phyloP scores from a whole-genome alignment of 371 early-diverging fungal genomes.

The Batrachochytrium dendrobatidis region DNA sequence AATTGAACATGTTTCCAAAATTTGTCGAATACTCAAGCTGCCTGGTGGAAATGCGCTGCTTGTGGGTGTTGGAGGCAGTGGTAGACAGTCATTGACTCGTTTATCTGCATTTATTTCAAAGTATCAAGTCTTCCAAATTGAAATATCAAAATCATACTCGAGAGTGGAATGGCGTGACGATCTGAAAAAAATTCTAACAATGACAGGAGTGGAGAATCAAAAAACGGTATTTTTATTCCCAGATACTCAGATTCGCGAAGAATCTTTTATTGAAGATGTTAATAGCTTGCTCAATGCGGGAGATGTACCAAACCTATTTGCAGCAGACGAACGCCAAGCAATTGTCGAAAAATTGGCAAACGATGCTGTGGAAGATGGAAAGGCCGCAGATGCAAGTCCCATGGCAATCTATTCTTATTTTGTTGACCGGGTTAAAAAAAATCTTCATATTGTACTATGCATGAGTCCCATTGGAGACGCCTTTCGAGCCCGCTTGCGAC shows the following conservation, averaged over 20 bases:
- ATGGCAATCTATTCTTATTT: constrained; percentile 48
- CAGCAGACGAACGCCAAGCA: constrained; percentile 42
- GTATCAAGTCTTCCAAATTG: constrained; percentile 48
- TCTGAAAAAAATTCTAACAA: constrained; percentile 40
- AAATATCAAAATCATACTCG: constrained; percentile 48
- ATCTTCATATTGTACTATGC: constrained; percentile 50
- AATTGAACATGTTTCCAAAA: constrained; percentile 45
- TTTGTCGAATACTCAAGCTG: constrained; percentile 44
- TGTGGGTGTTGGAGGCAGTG: constrained; percentile 55
- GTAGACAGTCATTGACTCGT: constrained; percentile 41
- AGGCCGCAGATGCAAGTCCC: constrained; percentile 43
- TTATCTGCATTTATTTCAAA: constrained; percentile 44
- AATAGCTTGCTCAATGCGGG: constrained; percentile 46
- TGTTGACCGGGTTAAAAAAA: constrained; percentile 42
- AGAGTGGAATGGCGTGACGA: constrained; percentile 46
- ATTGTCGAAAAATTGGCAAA: constrained; percentile 34
- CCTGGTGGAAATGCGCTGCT: constrained; percentile 48
- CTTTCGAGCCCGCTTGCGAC: constrained; percentile 41
- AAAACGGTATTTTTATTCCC: constrained; percentile 46
- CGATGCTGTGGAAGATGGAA: constrained; percentile 43
- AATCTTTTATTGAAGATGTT: constrained; percentile 49
- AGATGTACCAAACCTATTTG: constrained; percentile 51
- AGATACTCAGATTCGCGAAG: constrained; percentile 48
- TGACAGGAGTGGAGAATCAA: constrained; percentile 41
- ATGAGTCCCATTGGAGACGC: constrained; percentile 54